A percentile compares a stretch with the other conserved stretches of the same genome.
Conservation (phyloP, 331 rosid species). For the Rosa hybrid region DNA sequence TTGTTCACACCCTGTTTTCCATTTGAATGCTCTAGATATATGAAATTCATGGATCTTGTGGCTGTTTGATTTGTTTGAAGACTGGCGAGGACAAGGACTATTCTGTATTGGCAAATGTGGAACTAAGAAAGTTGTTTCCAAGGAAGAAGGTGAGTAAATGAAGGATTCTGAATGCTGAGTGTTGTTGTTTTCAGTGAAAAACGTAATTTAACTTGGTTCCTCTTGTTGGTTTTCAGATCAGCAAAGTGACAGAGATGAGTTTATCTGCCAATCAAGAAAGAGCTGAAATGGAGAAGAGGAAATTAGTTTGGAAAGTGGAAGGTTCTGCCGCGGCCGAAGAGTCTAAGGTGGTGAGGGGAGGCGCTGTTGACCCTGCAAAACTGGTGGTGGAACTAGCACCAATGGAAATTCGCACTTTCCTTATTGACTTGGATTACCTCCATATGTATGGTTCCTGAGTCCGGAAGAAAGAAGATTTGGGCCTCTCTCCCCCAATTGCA, state of each 20-base stretch:
- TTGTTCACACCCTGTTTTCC: conserved; percentile 2
- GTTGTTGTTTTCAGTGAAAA: neutral
- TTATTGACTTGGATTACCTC: conserved; percentile 43
- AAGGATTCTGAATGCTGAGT: neutral
- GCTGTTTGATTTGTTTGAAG: conserved; percentile 40
- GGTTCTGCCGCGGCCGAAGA: conserved; percentile 38
- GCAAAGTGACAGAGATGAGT: conserved; percentile 65
- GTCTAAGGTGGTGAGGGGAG: conserved; percentile 60
- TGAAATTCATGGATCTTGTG: conserved; percentile 24
- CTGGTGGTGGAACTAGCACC: conserved; percentile 76
- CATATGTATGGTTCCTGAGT: conserved; percentile 30
- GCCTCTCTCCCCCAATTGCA: neutral
- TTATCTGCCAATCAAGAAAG: conserved; percentile 83
- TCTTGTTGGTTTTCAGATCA: conserved; percentile 48
- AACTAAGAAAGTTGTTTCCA: conserved; percentile 67
- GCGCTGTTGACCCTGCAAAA: conserved; percentile 54
- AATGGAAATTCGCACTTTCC: conserved; percentile 79
- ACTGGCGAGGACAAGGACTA: conserved; percentile 73
- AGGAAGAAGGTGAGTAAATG: conserved; percentile 44
- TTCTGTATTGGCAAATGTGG: conserved; percentile 60
- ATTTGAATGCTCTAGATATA: conserved; percentile 13
- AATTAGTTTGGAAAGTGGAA: conserved; percentile 60
- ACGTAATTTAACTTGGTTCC: conserved; percentile 1
- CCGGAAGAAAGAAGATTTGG: neutral
- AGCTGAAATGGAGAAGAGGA: conserved; percentile 69